Conservation (phyloP, 208 protist species). For the Leishmania arabica region DNA sequence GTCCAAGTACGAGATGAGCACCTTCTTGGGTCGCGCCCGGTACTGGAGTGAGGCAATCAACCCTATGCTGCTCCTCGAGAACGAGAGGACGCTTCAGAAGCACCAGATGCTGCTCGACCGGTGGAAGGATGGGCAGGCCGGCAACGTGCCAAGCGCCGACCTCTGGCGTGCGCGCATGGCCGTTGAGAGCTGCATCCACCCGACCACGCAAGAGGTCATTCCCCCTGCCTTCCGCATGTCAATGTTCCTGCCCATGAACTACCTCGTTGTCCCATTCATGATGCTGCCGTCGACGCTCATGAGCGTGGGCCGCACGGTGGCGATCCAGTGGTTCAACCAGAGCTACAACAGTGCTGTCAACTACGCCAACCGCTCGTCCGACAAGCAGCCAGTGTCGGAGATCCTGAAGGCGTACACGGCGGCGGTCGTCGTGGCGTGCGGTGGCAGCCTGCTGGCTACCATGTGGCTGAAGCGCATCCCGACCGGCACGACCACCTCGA, state of each 20-base stretch:
- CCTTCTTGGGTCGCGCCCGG: slow-evolving; percentile 73
- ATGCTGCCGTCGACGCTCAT: slow-evolving; percentile 78
- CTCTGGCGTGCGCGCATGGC: slow-evolving; percentile 88
- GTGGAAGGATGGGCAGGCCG: slow-evolving; percentile 40
- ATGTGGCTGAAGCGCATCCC: slow-evolving; percentile 59
- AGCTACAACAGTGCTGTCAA: slow-evolving; percentile 95
- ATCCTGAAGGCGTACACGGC: slow-evolving; percentile 81
- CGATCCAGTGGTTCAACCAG: slow-evolving; percentile 94
- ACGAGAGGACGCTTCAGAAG: slow-evolving; percentile 46
- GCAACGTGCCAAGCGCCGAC: slow-evolving; percentile 47
- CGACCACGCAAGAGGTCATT: slow-evolving; percentile 90
- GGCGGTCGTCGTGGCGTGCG: slow-evolving; percentile 73
- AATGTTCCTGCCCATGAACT: slow-evolving; percentile 93
- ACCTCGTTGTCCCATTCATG: slow-evolving; percentile 90
- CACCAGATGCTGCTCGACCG: slow-evolving; percentile 57
- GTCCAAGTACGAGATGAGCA: slow-evolving; percentile 83
- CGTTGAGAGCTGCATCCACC: slow-evolving; percentile 90
- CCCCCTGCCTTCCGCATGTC: slow-evolving; percentile 91
- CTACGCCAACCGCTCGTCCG: slow-evolving; percentile 94
- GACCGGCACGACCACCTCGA: slow-evolving; percentile 51
- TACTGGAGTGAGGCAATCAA: slow-evolving; percentile 91
- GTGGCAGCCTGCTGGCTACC: slow-evolving; percentile 67
- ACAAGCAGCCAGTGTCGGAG: slow-evolving; percentile 78
- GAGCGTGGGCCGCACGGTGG: slow-evolving; percentile 70
- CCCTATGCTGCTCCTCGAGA: slow-evolving; percentile 67